These are phyloP conservation scores for Triadica sebifera DNA, from an alignment of 345 rosid genomes.

Conservation along the genomic window DNA sequence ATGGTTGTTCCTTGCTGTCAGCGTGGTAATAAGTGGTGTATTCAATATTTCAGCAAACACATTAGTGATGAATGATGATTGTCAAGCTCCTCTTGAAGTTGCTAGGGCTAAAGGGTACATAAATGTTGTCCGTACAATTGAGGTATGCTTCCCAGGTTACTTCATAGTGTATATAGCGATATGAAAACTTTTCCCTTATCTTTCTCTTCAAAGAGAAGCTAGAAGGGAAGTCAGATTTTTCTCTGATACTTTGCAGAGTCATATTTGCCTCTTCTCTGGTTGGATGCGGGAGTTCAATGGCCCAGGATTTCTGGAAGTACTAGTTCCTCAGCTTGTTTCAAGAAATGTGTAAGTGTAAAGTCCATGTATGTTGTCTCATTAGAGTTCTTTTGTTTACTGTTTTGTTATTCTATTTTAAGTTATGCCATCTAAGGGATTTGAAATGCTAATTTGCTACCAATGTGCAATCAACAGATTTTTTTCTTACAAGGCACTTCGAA, in stretches of 20 bases:
- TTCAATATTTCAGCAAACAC: slow-evolving; percentile 63
- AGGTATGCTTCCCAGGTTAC: slow-evolving; percentile 43
- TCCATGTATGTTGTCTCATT: slow-evolving; percentile 12
- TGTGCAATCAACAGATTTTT: slow-evolving; percentile 8
- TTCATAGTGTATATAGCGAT: neutral
- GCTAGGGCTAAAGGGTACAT: slow-evolving; percentile 75
- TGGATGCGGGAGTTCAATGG: slow-evolving; percentile 93
- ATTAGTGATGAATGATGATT: slow-evolving; percentile 77
- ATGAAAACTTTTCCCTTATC: neutral
- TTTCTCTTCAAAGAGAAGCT: neutral
- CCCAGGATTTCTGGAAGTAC: slow-evolving; percentile 72
- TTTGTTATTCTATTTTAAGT: slow-evolving; percentile 4
- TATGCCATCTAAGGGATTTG: slow-evolving; percentile 5
- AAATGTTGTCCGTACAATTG: slow-evolving; percentile 79
- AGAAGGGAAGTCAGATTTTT: neutral
- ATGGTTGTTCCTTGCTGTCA: neutral
- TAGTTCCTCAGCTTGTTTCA: slow-evolving; percentile 81
- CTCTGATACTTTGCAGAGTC: slow-evolving; percentile 44
- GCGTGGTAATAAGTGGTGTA: neutral
- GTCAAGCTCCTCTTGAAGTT: slow-evolving; percentile 83
- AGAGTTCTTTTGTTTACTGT: neutral
- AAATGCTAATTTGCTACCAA: slow-evolving; percentile 10
- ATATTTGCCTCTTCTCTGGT: slow-evolving; percentile 84
- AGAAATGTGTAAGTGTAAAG: slow-evolving; percentile 73
- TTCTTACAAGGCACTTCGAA: neutral